Evolutionary conservation across 179 eudicot species (phyloP), one percentile per base, ranked within the genome.

Genomic region (Actinidia arguta): DNA sequence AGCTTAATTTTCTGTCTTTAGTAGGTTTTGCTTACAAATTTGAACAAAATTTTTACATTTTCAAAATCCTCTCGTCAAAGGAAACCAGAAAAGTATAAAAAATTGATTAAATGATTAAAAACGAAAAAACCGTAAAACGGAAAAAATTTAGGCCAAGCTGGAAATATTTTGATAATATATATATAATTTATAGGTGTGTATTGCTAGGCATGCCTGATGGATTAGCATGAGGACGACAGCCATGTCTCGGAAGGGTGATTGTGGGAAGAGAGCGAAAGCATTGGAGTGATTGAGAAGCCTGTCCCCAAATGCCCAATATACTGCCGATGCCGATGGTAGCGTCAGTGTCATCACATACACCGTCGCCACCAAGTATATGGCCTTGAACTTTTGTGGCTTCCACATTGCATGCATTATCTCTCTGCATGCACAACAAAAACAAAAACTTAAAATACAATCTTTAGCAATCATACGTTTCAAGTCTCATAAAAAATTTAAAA

Each of bases 331-430:
- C 4, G 93, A 91, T 1, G 93, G 93, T 46, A 91, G 86, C 5
- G 93, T 91, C 54, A 91, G 83, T 16, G 93, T 91, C 82, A 91
- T 42, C 71, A 91, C 93, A 58, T 91, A 91, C 7, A 85, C 48
- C 0, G 92, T 91, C 0, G 93, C 93, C 71, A 86, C 3, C 47
- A 91, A 73, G 74, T 91, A 91, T 9, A 91, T 91, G 16, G 93
- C 86, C 85, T 91, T 91, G 82, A 91, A 91, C 81, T 91, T 91
- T 44, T 91, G 92, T n/a, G 93, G 93, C 89, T 89, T 90, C 93
- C 93, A 90, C 93, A 90, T 90, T 3, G 93, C 93, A 42, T 90
- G 93, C 93, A 90, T 90, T 68, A 90, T 86, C 86, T 90, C 93
- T 52, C 93, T 91, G 92, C 46, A 50, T n/a, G n/a, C n/a, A n/a